Evolutionary conservation across 768 basidiomycete species (phyloP).

Genomic region (Naematelia aurantialba): DNA sequence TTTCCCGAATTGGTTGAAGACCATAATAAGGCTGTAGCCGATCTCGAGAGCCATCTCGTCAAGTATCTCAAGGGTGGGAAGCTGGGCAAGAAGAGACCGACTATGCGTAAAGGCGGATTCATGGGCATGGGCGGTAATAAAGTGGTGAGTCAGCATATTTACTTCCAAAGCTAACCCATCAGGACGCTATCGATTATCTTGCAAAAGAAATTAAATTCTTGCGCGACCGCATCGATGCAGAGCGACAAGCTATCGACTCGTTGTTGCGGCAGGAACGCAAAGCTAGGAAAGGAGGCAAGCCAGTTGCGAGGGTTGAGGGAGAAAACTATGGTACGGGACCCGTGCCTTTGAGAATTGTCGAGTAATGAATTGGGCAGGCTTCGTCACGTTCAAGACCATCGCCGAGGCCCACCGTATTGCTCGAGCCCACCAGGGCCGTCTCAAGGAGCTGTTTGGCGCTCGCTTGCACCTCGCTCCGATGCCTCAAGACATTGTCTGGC

Average conservation of each 20-base stretch:
- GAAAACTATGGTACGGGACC: constrained; percentile 62
- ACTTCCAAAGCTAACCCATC: background rate
- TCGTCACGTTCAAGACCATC: constrained; percentile 50
- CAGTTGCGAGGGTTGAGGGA: constrained; percentile 51
- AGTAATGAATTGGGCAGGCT: constrained; percentile 17
- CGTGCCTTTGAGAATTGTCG: no score
- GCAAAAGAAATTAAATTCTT: constrained; percentile 51
- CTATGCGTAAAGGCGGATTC: constrained; percentile 70
- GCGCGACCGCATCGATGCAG: constrained; percentile 59
- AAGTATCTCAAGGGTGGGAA: constrained; percentile 80
- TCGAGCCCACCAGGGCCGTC: constrained; percentile 44
- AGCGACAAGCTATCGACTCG: constrained; percentile 53
- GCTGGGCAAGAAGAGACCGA: constrained; percentile 76
- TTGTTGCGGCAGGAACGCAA: constrained; percentile 56
- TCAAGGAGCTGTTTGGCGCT: constrained; percentile 49
- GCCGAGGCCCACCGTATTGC: constrained; percentile 51
- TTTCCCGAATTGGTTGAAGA: constrained; percentile 87
- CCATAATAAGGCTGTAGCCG: constrained; percentile 80
- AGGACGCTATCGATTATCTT: constrained; percentile 90
- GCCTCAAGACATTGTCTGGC: constrained; percentile 62
- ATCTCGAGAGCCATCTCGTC: constrained; percentile 84
- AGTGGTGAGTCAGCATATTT: constrained; percentile 54
- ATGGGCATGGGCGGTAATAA: constrained; percentile 78
- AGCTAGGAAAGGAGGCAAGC: constrained; percentile 55
- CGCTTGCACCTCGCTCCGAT: constrained; percentile 48